Conservation (phyloP, 163 green algal species). For the Botryococcus braunii region DNA sequence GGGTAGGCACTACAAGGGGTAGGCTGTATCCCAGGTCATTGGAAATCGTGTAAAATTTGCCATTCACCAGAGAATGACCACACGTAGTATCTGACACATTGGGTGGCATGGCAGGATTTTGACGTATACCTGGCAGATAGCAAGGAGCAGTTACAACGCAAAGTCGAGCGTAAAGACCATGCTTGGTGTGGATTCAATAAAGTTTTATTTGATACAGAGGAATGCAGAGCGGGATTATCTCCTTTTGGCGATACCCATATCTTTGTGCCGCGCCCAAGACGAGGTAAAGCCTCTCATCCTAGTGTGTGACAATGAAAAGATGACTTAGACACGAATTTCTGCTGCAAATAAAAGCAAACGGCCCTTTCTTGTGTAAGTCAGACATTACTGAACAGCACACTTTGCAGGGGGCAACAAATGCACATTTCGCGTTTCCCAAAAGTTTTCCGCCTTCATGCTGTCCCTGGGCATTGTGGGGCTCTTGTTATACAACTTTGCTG, state of each 20-base stretch:
- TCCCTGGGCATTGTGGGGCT: constrained; percentile 9
- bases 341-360: too few relatives aligned
- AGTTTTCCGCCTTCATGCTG: neutral
- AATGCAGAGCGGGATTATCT: constrained; percentile 18
- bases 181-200: constrained; percentile 34
- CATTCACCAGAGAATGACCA: too few relatives aligned
- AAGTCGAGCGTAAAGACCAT: constrained; percentile 3
- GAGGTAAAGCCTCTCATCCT: too few relatives aligned
- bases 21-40: too few relatives aligned
- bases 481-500: constrained; percentile 31
- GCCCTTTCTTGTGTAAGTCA: too few relatives aligned
- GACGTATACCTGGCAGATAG: constrained; percentile 15
- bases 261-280: constrained; percentile 25
- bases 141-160: constrained; percentile 9
- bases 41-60: too few relatives aligned
- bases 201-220: constrained; percentile 11
- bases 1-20: too few relatives aligned
- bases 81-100: too few relatives aligned
- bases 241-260: constrained; percentile 24
- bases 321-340: too few relatives aligned
- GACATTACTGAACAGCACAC: too few relatives aligned
- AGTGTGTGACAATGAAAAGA: too few relatives aligned
- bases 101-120: constrained; percentile 33
- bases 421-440: neutral
- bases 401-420: constrained; percentile 3